Evolutionary conservation across 495 filamentous ascomycete genomes (phyloP).

Genomic region (Clohesyomyces aquaticus): DNA sequence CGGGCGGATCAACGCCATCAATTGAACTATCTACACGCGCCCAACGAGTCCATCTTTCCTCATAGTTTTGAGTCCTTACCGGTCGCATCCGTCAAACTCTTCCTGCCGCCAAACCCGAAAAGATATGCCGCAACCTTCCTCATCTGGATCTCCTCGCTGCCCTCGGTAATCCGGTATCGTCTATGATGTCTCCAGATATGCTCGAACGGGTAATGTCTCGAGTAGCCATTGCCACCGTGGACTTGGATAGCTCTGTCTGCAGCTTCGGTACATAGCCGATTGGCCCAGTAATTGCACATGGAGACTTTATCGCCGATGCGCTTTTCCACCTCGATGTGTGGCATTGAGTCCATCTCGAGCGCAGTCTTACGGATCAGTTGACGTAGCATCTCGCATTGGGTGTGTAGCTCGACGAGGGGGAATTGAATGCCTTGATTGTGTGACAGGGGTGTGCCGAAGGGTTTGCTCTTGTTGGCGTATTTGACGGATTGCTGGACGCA

Average conservation of each 20-base stretch:
- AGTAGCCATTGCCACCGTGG: constrained; percentile 55
- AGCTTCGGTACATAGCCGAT: constrained; percentile 60
- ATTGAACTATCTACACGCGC: neutral
- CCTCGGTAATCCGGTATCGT: constrained; percentile 50
- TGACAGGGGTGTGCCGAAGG: constrained; percentile 60
- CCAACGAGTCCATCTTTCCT: neutral
- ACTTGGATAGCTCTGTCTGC: constrained; percentile 65
- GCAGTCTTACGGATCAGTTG: constrained; percentile 64
- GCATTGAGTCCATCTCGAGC: constrained; percentile 60
- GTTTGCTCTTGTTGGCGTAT: constrained; percentile 55
- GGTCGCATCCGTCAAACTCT: constrained; percentile 35
- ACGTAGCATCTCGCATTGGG: constrained; percentile 63
- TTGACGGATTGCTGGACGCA: constrained; percentile 59
- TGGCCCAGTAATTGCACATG: constrained; percentile 70
- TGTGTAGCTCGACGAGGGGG: constrained; percentile 62
- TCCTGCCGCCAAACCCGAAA: constrained; percentile 46
- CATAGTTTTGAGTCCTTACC: constrained; percentile 12
- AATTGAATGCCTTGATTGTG: constrained; percentile 65
- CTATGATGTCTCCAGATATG: constrained; percentile 52
- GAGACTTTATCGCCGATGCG: constrained; percentile 59
- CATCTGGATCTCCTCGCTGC: constrained; percentile 53
- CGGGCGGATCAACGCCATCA: neutral
- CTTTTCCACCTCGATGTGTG: constrained; percentile 56
- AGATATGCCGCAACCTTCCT: constrained; percentile 49
- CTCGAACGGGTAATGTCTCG: constrained; percentile 47